Evolutionary conservation across 2,329 filamentous ascomycete species (phyloP).

Genomic region (Endoconidiophora laricicola): DNA sequence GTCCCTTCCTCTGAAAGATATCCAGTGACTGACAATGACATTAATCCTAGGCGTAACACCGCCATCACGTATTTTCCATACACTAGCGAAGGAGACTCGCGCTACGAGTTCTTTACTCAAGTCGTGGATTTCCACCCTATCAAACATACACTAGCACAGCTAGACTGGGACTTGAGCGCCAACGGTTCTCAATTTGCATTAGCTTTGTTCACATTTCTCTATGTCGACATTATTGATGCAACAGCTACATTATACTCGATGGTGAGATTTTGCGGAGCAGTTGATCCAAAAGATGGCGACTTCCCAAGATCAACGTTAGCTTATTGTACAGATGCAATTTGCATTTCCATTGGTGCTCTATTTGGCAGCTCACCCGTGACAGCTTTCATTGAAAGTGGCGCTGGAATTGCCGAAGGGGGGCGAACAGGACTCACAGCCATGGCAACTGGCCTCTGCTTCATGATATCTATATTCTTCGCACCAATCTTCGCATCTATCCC

Average conservation of each 20-base stretch:
- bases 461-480: slow-evolving; percentile 76
- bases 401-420: slow-evolving; percentile 75
- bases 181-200: slow-evolving; percentile 43
- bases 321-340: slow-evolving; percentile 66
- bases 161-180: slow-evolving; percentile 46
- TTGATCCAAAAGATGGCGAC: slow-evolving; percentile 69
- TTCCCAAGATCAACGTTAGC: slow-evolving; percentile 74
- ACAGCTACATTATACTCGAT: slow-evolving; percentile 82
- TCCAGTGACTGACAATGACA: slow-evolving; percentile 1
- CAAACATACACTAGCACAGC: slow-evolving; percentile 40
- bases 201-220: slow-evolving; percentile 65
- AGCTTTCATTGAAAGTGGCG: slow-evolving; percentile 77
- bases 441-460: slow-evolving; percentile 64
- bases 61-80: slow-evolving; percentile 58
- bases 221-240: slow-evolving; percentile 77
- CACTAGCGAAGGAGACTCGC: slow-evolving; percentile 42
- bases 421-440: slow-evolving; percentile 74
- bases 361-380: slow-evolving; percentile 69
- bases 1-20: background rate
- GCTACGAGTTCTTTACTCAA: slow-evolving; percentile 57
- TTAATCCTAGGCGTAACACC: slow-evolving; percentile 37
- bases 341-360: slow-evolving; percentile 63
- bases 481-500: slow-evolving; percentile 83
- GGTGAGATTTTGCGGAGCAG: slow-evolving; percentile 66
- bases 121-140: slow-evolving; percentile 59